A percentile compares a stretch with the other conserved stretches of the same genome.
Conservation (phyloP, 2,329 filamentous ascomycete species). For the Neofusicoccum kwambonambiense region DNA sequence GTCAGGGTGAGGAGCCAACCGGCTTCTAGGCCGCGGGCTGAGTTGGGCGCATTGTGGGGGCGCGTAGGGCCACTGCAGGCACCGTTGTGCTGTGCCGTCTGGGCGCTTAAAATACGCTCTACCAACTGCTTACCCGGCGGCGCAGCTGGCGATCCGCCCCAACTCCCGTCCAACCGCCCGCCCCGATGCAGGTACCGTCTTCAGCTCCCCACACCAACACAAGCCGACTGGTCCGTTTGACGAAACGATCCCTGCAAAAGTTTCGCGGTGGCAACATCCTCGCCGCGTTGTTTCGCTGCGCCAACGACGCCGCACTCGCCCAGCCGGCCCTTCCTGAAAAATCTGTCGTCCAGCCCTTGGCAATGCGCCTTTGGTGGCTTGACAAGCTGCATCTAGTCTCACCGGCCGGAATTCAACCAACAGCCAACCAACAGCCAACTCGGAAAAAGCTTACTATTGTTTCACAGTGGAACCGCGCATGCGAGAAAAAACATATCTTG, state of each 20-base stretch:
- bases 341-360: not conserved
- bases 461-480: not conserved
- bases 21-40: not conserved
- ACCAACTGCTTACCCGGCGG: not conserved
- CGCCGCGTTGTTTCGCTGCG: not conserved
- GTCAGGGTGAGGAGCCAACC: not conserved
- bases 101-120: not conserved
- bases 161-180: not conserved
- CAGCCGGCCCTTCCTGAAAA: not conserved
- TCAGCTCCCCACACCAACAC: not conserved
- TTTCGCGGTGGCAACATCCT: not conserved
- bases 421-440: not conserved
- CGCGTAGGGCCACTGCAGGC: not conserved
- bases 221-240: not conserved
- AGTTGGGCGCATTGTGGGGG: not conserved
- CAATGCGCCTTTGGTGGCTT: not conserved
- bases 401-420: not conserved
- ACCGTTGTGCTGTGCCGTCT: not conserved
- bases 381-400: not conserved
- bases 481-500: not conserved
- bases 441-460: slow-evolving; percentile 8
- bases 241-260: not conserved
- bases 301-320: not conserved
- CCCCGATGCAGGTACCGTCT: not conserved
- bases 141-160: not conserved